These are phyloP conservation scores for Rhodotorula sp. DNA, from an alignment of 1,284 basidiomycete genomes.

Conservation along the genomic window DNA sequence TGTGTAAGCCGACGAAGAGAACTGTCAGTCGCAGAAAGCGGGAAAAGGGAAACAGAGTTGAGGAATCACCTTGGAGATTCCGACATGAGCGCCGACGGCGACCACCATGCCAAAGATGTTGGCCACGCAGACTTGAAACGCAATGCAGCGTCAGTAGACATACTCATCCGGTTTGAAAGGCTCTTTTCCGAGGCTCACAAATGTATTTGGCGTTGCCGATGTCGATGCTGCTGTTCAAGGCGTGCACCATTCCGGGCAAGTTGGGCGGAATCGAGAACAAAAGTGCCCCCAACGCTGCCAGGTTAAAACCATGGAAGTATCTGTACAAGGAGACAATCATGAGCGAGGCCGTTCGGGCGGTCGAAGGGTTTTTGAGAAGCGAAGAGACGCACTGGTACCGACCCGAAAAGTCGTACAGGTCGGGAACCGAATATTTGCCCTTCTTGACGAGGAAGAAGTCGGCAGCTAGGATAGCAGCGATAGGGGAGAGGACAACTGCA, in stretches of 20 bases:
- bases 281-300: constrained; percentile 29
- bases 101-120: constrained; percentile 22
- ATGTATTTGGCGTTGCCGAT: constrained; percentile 30
- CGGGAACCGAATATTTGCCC: constrained; percentile 21
- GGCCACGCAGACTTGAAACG: constrained; percentile 8
- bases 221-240: constrained; percentile 21
- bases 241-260: constrained; percentile 36
- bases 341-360: not conserved
- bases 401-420: constrained; percentile 27
- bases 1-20: not conserved
- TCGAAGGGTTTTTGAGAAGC: not conserved
- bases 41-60: not conserved
- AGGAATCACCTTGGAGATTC: constrained; percentile 10
- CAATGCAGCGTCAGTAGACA: not conserved
- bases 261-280: constrained; percentile 25
- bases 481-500: constrained; percentile 27
- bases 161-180: no score
- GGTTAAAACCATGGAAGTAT: constrained; percentile 30
- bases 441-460: constrained; percentile 38
- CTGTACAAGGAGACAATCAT: not conserved
- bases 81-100: constrained; percentile 8
- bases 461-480: constrained; percentile 32
- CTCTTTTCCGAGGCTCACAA: not conserved
- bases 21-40: not conserved
- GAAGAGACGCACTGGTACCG: constrained; percentile 15